These are phyloP conservation scores for Wallacemonas sp. DNA, from an alignment of 208 protist genomes.

Conservation along the genomic window DNA sequence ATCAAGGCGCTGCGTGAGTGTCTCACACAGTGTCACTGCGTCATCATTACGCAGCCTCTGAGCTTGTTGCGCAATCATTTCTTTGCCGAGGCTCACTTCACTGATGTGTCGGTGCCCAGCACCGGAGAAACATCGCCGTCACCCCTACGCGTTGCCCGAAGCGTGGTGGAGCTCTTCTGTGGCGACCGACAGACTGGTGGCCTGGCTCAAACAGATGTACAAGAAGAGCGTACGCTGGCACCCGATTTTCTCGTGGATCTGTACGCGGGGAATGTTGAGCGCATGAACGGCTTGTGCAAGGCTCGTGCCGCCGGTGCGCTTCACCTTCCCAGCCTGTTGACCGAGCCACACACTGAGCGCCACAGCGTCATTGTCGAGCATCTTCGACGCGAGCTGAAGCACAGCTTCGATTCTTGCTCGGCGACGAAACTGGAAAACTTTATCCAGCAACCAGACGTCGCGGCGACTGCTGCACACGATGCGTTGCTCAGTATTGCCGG, in stretches of 20 bases:
- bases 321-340: constrained; percentile 11
- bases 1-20: not conserved
- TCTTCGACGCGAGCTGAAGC: constrained; percentile 22
- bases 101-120: not conserved
- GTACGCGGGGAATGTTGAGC: constrained; percentile 8
- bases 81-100: not conserved
- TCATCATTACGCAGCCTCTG: not conserved
- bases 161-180: not conserved
- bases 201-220: not conserved
- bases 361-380: not conserved
- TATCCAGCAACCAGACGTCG: constrained; percentile 12
- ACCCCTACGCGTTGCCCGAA: not conserved
- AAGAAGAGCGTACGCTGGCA: constrained; percentile 2
- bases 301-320: constrained; percentile 25
- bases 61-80: not conserved
- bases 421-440: constrained; percentile 33
- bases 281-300: constrained; percentile 16
- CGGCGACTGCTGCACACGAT: not conserved
- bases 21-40: not conserved
- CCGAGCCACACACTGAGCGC: constrained; percentile 3
- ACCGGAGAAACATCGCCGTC: not conserved
- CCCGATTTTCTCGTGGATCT: constrained; percentile 15
- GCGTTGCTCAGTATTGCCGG: constrained; percentile 48
- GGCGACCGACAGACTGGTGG: not conserved
- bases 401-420: constrained; percentile 33